Conservation (phyloP, 2,329 filamentous ascomycete genomes). For the Diplocarpon mali region DNA sequence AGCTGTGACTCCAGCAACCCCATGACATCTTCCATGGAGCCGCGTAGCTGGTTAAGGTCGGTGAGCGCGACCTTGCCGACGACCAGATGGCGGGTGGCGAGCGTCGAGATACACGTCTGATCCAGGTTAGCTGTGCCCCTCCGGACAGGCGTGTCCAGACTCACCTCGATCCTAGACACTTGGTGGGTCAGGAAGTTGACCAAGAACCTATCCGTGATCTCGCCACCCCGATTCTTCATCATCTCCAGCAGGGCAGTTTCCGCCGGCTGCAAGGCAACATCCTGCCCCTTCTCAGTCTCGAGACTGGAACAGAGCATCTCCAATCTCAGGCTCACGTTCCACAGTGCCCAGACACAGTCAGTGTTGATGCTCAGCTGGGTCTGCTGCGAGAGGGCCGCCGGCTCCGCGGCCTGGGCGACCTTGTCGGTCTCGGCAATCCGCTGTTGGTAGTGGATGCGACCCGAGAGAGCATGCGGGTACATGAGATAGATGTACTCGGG, state of each 20-base stretch:
- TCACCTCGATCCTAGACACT: conserved; percentile 88
- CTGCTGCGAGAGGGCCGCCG: conserved; percentile 51
- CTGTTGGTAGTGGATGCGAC: conserved; percentile 60
- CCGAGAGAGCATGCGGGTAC: conserved; percentile 80
- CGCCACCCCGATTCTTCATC: conserved; percentile 61
- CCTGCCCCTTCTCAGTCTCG: conserved; percentile 49
- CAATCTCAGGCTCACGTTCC: conserved; percentile 77
- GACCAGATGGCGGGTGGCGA: conserved; percentile 69
- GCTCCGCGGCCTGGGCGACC: conserved; percentile 35
- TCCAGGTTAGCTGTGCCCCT: conserved; percentile 7
- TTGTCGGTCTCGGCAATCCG: conserved; percentile 20
- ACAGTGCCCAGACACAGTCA: conserved; percentile 69
- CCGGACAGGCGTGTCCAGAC: conserved; percentile 10
- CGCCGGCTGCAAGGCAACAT: conserved; percentile 57
- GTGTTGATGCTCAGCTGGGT: conserved; percentile 66
- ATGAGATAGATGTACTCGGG: conserved; percentile 92
- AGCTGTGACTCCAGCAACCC: conserved; percentile 49
- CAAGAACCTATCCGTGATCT: conserved; percentile 80
- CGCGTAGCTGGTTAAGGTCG: conserved; percentile 60
- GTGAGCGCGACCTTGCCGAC: conserved; percentile 52
- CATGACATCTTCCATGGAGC: conserved; percentile 66
- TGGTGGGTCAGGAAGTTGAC: conserved; percentile 89
- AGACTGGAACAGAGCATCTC: conserved; percentile 88
- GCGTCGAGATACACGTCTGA: conserved; percentile 70
- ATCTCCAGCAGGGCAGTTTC: conserved; percentile 74